Evolutionary conservation across 306 rosid genomes (phyloP).

Genomic region (Begonia masoniana): DNA sequence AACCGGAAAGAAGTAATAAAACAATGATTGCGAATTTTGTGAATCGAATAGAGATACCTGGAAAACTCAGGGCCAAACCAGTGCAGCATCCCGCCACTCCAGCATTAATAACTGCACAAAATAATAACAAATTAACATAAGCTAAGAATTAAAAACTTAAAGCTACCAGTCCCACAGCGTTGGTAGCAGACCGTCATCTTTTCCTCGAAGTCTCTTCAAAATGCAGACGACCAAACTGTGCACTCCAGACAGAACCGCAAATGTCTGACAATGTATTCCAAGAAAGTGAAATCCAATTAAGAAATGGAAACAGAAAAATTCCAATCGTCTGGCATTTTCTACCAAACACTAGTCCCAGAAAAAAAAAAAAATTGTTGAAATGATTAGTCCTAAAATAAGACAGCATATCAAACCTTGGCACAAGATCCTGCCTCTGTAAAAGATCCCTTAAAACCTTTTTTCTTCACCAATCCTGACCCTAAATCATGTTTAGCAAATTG

Average conservation of each 20-base stretch:
- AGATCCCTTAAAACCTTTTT: slow-evolving; percentile 90
- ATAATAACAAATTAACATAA: slow-evolving; percentile 5
- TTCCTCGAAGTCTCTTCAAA: slow-evolving; percentile 83
- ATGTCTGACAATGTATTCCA: slow-evolving; percentile 35
- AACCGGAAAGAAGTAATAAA: no score
- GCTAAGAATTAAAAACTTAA: neutral
- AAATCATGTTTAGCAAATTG: slow-evolving; percentile 12
- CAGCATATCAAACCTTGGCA: slow-evolving; percentile 51
- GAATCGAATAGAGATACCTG: slow-evolving; percentile 34
- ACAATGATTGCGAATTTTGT: no score
- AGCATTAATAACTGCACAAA: slow-evolving; percentile 67
- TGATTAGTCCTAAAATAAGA: neutral
- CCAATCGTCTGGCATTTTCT: neutral
- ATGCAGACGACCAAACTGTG: slow-evolving; percentile 94
- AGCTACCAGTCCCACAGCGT: slow-evolving; percentile 6
- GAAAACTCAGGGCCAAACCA: slow-evolving; percentile 92
- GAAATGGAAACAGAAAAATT: neutral
- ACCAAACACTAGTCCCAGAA: no score
- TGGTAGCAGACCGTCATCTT: slow-evolving; percentile 64
- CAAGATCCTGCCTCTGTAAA: slow-evolving; percentile 74
- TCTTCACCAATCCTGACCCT: slow-evolving; percentile 85
- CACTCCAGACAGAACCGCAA: slow-evolving; percentile 97
- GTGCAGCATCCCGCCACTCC: slow-evolving; percentile 99
- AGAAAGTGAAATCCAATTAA: neutral
- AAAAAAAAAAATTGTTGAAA: neutral